These are phyloP conservation scores for Phytopythium litorale DNA, from an alignment of 352 stramenopile species.

Conservation along the genomic window DNA sequence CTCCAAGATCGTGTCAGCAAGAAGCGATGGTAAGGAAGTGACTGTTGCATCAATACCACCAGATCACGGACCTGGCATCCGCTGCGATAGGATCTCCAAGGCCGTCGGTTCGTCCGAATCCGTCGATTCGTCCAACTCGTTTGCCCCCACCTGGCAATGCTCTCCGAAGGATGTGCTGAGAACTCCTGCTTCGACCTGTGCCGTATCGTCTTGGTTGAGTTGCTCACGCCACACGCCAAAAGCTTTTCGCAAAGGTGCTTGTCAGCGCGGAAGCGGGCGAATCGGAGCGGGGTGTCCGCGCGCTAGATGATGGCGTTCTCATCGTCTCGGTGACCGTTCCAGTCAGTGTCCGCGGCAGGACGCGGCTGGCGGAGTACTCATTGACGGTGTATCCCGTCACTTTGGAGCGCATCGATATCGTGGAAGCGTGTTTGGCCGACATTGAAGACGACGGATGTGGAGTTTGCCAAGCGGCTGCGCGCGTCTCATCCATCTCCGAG, in stretches of 20 bases:
- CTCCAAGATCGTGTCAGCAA: background rate
- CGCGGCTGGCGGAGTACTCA: too few relatives aligned
- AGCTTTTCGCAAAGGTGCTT: background rate
- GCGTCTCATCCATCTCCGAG: background rate
- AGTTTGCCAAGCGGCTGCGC: background rate
- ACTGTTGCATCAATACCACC: background rate
- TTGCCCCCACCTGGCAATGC: too few relatives aligned
- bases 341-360: background rate
- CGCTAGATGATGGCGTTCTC: background rate
- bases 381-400: background rate
- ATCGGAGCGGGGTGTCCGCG: background rate
- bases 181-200: too few relatives aligned
- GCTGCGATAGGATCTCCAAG: background rate
- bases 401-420: background rate
- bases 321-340: background rate
- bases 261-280: background rate
- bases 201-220: too few relatives aligned
- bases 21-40: background rate
- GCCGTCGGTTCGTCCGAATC: background rate
- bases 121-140: background rate
- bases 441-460: background rate
- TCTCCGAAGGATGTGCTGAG: too few relatives aligned
- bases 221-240: too few relatives aligned
- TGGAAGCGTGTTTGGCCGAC: background rate
- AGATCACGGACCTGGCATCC: background rate